Evolutionary conservation across 768 basidiomycete species (phyloP).

Genomic region (Termitomyces sp.): DNA sequence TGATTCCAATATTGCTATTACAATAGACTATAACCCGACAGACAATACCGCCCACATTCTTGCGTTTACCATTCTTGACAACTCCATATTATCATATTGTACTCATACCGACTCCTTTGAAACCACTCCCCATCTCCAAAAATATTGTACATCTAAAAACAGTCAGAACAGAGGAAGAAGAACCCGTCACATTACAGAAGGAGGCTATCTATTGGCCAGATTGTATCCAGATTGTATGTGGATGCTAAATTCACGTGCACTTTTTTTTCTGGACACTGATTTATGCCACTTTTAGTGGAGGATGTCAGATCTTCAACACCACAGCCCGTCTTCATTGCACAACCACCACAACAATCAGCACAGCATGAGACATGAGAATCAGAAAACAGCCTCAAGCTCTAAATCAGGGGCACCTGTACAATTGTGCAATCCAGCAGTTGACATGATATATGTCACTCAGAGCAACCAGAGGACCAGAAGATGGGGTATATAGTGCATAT

Average conservation of each 20-base stretch:
- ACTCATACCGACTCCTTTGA: too few relatives aligned
- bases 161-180: conserved; percentile 63
- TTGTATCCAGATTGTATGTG: too few relatives aligned
- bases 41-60: too few relatives aligned
- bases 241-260: not conserved
- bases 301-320: conserved; percentile 24
- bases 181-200: conserved; percentile 58
- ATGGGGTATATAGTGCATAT: conserved; percentile 43
- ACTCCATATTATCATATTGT: too few relatives aligned
- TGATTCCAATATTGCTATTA: too few relatives aligned
- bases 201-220: conserved; percentile 84
- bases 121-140: too few relatives aligned
- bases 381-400: not conserved
- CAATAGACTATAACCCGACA: too few relatives aligned
- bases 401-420: conserved; percentile 6
- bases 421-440: conserved; percentile 32
- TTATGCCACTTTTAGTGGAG: conserved; percentile 29
- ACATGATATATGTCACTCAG: conserved; percentile 42
- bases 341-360: conserved; percentile 15
- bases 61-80: too few relatives aligned
- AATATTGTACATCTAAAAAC: too few relatives aligned
- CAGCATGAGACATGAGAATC: conserved; percentile 10
- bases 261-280: not conserved
- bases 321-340: conserved; percentile 39
- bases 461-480: conserved; percentile 32